Conservation (phyloP, 768 basidiomycete genomes). For the Pleurotus pulmonarius region DNA sequence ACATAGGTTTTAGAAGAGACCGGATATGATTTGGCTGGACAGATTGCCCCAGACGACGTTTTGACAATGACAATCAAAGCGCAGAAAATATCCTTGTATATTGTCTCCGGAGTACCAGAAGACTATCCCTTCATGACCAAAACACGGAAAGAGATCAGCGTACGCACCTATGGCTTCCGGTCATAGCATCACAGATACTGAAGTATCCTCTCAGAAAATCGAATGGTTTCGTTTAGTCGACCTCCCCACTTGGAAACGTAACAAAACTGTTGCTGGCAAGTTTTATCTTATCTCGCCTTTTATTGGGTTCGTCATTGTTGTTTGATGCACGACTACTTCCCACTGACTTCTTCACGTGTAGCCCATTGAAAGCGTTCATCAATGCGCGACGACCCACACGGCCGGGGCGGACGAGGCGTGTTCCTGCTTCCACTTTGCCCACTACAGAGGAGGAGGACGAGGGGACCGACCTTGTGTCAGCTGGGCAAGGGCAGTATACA, state of each 20-base stretch:
- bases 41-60: slow-evolving; percentile 61
- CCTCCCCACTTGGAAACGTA: slow-evolving; percentile 90
- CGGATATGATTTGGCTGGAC: slow-evolving; percentile 80
- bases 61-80: slow-evolving; percentile 87
- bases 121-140: slow-evolving; percentile 87
- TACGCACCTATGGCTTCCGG: slow-evolving; percentile 33
- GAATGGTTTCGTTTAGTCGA: slow-evolving; percentile 92
- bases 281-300: slow-evolving; percentile 97
- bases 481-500: slow-evolving; percentile 15
- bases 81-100: slow-evolving; percentile 86
- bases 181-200: slow-evolving; percentile 9
- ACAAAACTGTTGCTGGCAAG: slow-evolving; percentile 64
- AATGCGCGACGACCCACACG: slow-evolving; percentile 56
- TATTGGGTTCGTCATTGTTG: slow-evolving; percentile 52
- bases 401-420: slow-evolving; percentile 20
- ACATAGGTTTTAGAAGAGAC: slow-evolving; percentile 92
- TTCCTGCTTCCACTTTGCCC: slow-evolving; percentile 17
- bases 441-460: slow-evolving; percentile 12
- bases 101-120: slow-evolving; percentile 86
- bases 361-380: slow-evolving; percentile 66
- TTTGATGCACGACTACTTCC: neutral
- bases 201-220: slow-evolving; percentile 65
- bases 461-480: slow-evolving; percentile 10
- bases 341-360: slow-evolving; percentile 19
- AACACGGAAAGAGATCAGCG: slow-evolving; percentile 97